These are phyloP conservation scores for Vaccinium macrocarpon DNA, from an alignment of 148 eudicot species.

Conservation along the genomic window DNA sequence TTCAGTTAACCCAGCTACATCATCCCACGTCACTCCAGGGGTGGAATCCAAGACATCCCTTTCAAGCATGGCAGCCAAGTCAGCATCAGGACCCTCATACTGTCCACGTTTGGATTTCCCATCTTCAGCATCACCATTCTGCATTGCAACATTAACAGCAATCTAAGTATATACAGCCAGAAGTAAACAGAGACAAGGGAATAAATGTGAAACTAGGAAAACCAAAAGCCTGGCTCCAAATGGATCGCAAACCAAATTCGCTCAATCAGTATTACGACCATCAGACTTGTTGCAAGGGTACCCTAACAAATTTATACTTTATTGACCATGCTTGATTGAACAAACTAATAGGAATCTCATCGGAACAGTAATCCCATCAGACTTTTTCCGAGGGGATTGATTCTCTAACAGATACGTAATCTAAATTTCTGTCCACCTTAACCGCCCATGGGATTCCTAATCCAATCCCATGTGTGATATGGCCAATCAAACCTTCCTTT, in stretches of 20 bases:
- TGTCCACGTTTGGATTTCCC: conserved; percentile 81
- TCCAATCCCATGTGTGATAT: neutral
- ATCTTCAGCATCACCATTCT: conserved; percentile 93
- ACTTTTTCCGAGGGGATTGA: neutral
- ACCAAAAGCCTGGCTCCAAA: neutral
- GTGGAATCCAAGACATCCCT: conserved; percentile 91
- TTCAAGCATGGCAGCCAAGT: conserved; percentile 99
- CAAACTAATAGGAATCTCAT: neutral
- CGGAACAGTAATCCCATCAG: neutral
- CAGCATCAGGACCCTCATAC: conserved; percentile 96
- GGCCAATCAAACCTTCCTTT: neutral
- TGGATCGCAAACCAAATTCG: neutral
- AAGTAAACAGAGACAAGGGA: neutral
- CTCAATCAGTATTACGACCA: neutral
- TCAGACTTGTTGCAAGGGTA: neutral
- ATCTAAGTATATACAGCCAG: neutral
- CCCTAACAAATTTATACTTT: neutral
- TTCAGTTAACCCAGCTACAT: conserved; percentile 93
- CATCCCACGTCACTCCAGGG: conserved; percentile 99
- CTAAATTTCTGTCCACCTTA: neutral
- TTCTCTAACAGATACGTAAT: neutral
- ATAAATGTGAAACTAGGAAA: neutral
- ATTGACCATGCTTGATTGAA: neutral
- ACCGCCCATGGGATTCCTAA: neutral
- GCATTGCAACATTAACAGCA: conserved; percentile 17